Base-by-base conservation (phyloP, 768 basidiomycete genomes). In the Macrocybe gigantea region DNA sequence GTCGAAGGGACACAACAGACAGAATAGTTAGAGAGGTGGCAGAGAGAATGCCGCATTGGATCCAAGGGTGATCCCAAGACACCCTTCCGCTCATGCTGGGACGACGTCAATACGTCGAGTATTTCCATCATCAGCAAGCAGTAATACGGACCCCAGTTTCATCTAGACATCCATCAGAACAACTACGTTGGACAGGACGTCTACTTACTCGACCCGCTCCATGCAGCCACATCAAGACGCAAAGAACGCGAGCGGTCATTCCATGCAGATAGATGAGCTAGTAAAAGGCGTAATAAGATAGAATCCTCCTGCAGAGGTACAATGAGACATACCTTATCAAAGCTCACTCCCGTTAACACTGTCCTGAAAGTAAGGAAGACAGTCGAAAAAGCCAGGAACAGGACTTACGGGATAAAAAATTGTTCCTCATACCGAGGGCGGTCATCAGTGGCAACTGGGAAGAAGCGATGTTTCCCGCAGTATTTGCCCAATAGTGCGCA, bases 381-480 rank as follows among this genome's bases (percentile, higher is more conserved):
- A 8, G 34, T 34, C 33, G 33, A n/a, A 13, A 22, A 33, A 31
- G 34, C 9, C 14, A 4, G 14, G 14, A 38, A 44, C 7, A 36
- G 9, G 10, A 59, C 70, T 22, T 50, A 71, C 70, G 57, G 3
- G 68, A 60, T 30, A 78, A 57, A 32, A 74, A 51, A 50, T 78
- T 78, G 60, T 78, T 77, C 63, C 78, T 78, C 51, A 76, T 78
- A 1, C 79, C 80, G 22, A 85, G 70, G 2, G 73, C 80, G 11
- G 74, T 69, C 56, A 83, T 65, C 13, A 85, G 64, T 1, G 80
- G 76, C 0, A 80, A 60, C 58, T 85, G 80, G 35, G 66, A 65
- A 11, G 66, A 59, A 1, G 72, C 77, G 15, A 80, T 68, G 30
- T 62, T 60, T 1, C 67, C 74, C 1, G 72, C 65, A 29, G 72